Conservation (phyloP, 116 monocot genomes). For the Phalaenopsis hybrid region DNA sequence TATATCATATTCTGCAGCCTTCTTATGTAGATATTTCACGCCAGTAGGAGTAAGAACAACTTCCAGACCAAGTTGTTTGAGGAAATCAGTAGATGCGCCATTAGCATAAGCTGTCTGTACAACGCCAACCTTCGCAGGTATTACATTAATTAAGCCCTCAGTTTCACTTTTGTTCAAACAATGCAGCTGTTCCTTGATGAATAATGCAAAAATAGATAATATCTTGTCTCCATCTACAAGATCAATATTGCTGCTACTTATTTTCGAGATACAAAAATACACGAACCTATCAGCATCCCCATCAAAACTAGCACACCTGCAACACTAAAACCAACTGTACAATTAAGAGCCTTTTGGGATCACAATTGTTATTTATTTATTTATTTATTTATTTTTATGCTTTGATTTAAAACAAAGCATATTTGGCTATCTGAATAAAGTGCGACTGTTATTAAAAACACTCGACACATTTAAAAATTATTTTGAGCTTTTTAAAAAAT, state of each 20-base stretch:
- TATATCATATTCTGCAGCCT: constrained; percentile 78
- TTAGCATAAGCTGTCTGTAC: constrained; percentile 99
- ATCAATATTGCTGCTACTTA: constrained; percentile 42
- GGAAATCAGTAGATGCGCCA: constrained; percentile 82
- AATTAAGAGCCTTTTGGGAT: constrained; percentile 11
- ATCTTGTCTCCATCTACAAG: constrained; percentile 95
- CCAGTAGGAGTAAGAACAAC: constrained; percentile 86
- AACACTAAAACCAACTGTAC: constrained; percentile 33
- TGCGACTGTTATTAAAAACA: no score
- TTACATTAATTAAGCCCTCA: constrained; percentile 9
- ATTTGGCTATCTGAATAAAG: no score
- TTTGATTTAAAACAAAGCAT: no score
- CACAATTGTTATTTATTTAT: no score
- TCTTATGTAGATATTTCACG: constrained; percentile 85
- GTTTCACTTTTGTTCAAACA: constrained; percentile 29
- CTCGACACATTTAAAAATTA: background rate
- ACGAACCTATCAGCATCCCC: constrained; percentile 95
- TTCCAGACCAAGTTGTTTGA: constrained; percentile 65
- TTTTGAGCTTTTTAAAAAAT: no score
- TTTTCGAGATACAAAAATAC: constrained; percentile 50
- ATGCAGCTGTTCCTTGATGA: constrained; percentile 68
- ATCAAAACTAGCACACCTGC: constrained; percentile 92
- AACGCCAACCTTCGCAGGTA: constrained; percentile 52
- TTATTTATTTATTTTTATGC: no score
- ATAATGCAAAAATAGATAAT: constrained; percentile 79